Conservation (phyloP, 345 rosid genomes). For the Excoecaria agallocha region DNA sequence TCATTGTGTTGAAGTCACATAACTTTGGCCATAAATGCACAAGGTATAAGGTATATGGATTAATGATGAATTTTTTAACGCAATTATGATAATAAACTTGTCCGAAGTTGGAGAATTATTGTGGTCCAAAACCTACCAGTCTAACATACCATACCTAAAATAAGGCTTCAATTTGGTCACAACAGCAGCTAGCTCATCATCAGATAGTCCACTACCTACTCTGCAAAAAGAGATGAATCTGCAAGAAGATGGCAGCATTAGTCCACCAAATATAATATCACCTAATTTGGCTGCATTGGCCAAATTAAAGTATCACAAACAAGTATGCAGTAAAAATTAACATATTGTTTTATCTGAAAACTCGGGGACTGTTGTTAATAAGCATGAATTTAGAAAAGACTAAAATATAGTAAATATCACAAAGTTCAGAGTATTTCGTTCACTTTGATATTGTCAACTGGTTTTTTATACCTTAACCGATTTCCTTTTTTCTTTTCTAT, state of each 20-base stretch:
- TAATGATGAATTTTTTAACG: neutral
- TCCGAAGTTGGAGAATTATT: neutral
- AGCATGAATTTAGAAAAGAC: no score
- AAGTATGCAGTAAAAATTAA: neutral
- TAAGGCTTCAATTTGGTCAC: constrained; percentile 83
- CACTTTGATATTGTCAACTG: no score
- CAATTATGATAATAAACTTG: no score
- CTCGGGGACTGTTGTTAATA: no score
- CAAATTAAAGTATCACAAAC: neutral
- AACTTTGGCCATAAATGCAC: neutral
- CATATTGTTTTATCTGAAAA: no score
- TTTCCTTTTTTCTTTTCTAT: no score
- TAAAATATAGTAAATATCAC: no score
- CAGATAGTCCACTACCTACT: constrained; percentile 92
- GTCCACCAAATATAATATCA: neutral
- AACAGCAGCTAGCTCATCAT: constrained; percentile 79
- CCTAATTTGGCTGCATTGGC: neutral
- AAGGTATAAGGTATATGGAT: neutral
- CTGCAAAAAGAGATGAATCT: constrained; percentile 93
- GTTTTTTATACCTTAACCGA: no score
- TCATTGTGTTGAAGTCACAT: neutral
- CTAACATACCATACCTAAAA: constrained; percentile 53
- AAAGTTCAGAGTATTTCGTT: no score
- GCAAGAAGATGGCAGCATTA: constrained; percentile 30
- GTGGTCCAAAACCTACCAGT: neutral